Base-by-base conservation (phyloP, 106 monocot genomes). In the Acanthochlamys bracteata region DNA sequence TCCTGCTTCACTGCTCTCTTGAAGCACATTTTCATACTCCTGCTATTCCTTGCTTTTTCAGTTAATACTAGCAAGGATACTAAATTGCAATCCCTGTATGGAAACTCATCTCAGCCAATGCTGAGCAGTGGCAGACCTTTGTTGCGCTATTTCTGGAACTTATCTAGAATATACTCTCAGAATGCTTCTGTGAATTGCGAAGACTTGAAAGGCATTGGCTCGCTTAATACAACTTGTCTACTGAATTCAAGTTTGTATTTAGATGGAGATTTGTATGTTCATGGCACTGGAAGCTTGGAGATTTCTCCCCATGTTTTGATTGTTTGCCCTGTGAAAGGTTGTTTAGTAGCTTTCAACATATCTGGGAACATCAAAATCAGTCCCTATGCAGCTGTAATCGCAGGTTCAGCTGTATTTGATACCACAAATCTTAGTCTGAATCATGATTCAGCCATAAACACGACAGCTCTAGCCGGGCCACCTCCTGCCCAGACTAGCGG, bases 401-500 rank as follows among this genome's bases (percentile, higher is more conserved):
- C 89, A 26, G 89, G 93, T 52, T 89, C 93, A 7, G 65, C 89
- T 55, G 60, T 72, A 65, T 65, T 94, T 55, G 73, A 63, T 46
- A 81, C 86, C 16, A 27, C 55, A 16, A 82, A 80, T 70, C 59
- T 94, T 68, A 63, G 72, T 12, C 61, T 94, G 58, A 72, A 79
- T 24, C 42, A 70, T 22, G 55, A 79, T 66, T 72, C 93, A 55
- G 74, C 72, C 11, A 63, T 94, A 72, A 89, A 86, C 59, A 86
- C 93, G 22, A 84, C 79, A 47, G 54, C 79, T 41, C 73, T 82
- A 59, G 93, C 81, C 47, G 93, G 93, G 9, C 55, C 72, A 45
- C 83, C 93, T 40, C 93, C 93, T 39, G 53, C 83, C 7, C 93
- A 89, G 72, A 94, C 93, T 14, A 94, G 93, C 73, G 93, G 93